Conservation (phyloP, 805 yeast genomes). For the Kregervanrija pseudodelftensis region DNA sequence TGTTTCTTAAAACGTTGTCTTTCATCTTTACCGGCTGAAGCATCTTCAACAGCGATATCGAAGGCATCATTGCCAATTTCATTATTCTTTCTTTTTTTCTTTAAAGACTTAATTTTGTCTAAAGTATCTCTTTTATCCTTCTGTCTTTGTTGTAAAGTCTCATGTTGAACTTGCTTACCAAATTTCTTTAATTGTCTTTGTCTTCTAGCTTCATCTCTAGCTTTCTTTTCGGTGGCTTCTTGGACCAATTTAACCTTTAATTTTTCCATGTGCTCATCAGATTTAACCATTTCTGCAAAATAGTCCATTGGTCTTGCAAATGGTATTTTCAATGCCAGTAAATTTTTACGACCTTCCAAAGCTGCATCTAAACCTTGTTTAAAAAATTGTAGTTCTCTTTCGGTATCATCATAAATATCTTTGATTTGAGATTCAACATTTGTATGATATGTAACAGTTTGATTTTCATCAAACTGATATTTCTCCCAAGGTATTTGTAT, state of each 20-base stretch:
- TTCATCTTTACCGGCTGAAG: conserved; percentile 40
- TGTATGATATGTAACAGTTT: conserved; percentile 54
- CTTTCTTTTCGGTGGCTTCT: conserved; percentile 76
- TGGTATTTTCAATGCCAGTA: conserved; percentile 68
- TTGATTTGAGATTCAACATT: conserved; percentile 60
- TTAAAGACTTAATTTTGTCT: conserved; percentile 84
- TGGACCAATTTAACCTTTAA: conserved; percentile 72
- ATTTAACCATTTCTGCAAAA: conserved; percentile 97
- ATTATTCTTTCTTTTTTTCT: conserved; percentile 75
- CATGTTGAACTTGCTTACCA: conserved; percentile 95
- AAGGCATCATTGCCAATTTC: conserved; percentile 72
- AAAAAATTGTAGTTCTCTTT: conserved; percentile 91
- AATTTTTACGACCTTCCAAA: conserved; percentile 55
- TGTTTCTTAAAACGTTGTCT: conserved; percentile 46
- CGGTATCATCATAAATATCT: conserved; percentile 92
- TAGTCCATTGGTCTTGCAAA: conserved; percentile 92
- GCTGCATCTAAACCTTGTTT: conserved; percentile 90
- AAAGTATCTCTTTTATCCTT: conserved; percentile 86
- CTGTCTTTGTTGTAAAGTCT: conserved; percentile 87
- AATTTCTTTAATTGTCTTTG: conserved; percentile 94
- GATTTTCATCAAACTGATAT: conserved; percentile 78
- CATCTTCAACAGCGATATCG: conserved; percentile 89
- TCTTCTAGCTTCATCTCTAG: conserved; percentile 86
- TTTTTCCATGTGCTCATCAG: conserved; percentile 97
- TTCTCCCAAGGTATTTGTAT: conserved; percentile 59